Percentiles rank a stretch among this genome's conserved stretches.
Evolutionary conservation across 164 flowering plant genomes (phyloP).

Genomic region (Annona squamosa): DNA sequence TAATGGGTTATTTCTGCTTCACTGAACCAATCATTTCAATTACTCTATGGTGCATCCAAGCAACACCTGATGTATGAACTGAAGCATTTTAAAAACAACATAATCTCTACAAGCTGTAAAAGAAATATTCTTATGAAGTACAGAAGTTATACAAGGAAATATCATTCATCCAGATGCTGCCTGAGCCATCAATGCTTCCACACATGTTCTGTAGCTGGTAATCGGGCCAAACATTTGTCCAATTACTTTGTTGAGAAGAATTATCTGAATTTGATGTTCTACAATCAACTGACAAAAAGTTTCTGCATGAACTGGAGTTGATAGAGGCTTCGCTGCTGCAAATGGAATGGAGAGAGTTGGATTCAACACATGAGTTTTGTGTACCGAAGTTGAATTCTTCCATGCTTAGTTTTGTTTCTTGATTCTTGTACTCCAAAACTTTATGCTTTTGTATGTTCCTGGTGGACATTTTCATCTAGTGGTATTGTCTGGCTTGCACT

Average conservation of each 20-base stretch:
- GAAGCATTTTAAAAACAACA: slow-evolving; percentile 16
- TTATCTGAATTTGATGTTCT: slow-evolving; percentile 7
- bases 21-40: not conserved
- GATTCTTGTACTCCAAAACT: slow-evolving; percentile 6
- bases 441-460: slow-evolving; percentile 17
- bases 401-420: slow-evolving; percentile 6
- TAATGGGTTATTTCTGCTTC: not conserved
- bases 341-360: slow-evolving; percentile 10
- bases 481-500: slow-evolving; percentile 13
- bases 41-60: not conserved
- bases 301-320: slow-evolving; percentile 9
- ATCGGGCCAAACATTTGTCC: slow-evolving; percentile 15
- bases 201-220: slow-evolving; percentile 17
- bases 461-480: slow-evolving; percentile 22
- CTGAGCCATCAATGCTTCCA: slow-evolving; percentile 13
- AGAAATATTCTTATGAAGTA: slow-evolving; percentile 27
- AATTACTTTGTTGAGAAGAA: slow-evolving; percentile 10
- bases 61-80: not conserved
- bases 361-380: slow-evolving; percentile 9
- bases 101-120: slow-evolving; percentile 27
- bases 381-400: slow-evolving; percentile 14
- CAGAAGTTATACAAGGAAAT: slow-evolving; percentile 49
- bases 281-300: slow-evolving; percentile 9
- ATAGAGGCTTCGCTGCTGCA: slow-evolving; percentile 10
- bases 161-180: slow-evolving; percentile 30